A percentile compares a stretch with the other conserved stretches of the same genome.
phyloP scores from a whole-genome alignment of 2,329 filamentous ascomycete genomes.

The Pyricularia sp. region DNA sequence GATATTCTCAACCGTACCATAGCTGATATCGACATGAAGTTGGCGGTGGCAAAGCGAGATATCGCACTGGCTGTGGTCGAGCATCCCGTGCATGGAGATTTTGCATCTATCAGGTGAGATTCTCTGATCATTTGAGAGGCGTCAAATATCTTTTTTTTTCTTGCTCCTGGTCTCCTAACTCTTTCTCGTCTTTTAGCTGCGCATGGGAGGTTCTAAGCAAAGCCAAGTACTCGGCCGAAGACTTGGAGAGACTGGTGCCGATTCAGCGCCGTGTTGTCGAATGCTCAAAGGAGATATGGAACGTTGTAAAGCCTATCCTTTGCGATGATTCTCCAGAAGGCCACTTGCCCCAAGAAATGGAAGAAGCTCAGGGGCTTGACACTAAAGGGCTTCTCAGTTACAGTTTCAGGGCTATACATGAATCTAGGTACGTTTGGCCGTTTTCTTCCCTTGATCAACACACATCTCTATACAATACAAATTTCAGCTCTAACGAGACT shows the following conservation, averaged over 20 bases:
- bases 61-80: slow-evolving; percentile 53
- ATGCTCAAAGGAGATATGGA: slow-evolving; percentile 61
- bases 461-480: neutral
- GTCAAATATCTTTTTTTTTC: too few relatives aligned
- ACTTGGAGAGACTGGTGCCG: slow-evolving; percentile 21
- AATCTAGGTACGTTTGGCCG: slow-evolving; percentile 55
- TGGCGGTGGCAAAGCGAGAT: slow-evolving; percentile 48
- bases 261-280: slow-evolving; percentile 44
- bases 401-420: slow-evolving; percentile 88
- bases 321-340: slow-evolving; percentile 95
- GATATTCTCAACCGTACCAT: slow-evolving; percentile 45
- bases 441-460: neutral
- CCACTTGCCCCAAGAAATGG: slow-evolving; percentile 63
- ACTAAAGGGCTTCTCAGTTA: slow-evolving; percentile 89
- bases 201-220: slow-evolving; percentile 38
- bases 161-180: neutral
- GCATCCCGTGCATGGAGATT: slow-evolving; percentile 55
- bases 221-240: slow-evolving; percentile 22
- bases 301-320: slow-evolving; percentile 58
- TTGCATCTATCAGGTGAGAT: slow-evolving; percentile 51
- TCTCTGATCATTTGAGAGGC: neutral
- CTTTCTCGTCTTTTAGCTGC: slow-evolving; percentile 22
- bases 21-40: slow-evolving; percentile 48
- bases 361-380: slow-evolving; percentile 56
- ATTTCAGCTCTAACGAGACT: neutral